Conservation (phyloP, 2,329 filamentous ascomycete genomes). For the Sarocladiaceae sp. region DNA sequence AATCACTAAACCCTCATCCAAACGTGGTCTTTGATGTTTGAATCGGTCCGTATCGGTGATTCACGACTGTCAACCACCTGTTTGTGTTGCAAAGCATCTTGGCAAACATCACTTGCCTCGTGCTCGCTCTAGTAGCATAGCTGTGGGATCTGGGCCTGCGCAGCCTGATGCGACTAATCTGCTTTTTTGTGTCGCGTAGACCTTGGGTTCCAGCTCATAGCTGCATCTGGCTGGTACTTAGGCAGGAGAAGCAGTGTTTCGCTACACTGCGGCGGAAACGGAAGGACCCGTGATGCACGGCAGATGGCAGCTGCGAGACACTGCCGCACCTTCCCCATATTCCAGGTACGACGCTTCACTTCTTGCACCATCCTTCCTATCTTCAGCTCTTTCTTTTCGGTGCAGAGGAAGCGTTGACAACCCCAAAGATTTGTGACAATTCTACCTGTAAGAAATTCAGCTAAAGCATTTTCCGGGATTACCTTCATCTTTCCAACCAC, state of each 20-base stretch:
- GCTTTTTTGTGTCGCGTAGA: too few relatives aligned
- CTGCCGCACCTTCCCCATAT: background rate
- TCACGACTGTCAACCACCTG: background rate
- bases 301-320: slow-evolving; percentile 3
- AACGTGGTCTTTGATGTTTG: background rate
- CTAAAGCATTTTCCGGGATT: too few relatives aligned
- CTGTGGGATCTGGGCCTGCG: too few relatives aligned
- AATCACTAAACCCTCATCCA: background rate
- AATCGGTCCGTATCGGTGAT: background rate
- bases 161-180: too few relatives aligned
- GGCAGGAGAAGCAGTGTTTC: background rate
- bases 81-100: background rate
- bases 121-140: too few relatives aligned
- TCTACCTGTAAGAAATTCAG: too few relatives aligned
- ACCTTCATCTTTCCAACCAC: too few relatives aligned
- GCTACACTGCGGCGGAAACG: background rate
- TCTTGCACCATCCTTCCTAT: background rate
- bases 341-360: background rate
- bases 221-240: background rate
- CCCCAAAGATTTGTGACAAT: too few relatives aligned
- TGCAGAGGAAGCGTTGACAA: too few relatives aligned
- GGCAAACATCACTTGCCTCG: too few relatives aligned
- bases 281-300: background rate
- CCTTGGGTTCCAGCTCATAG: background rate
- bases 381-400: too few relatives aligned